These are phyloP conservation scores for Tolypocladium tropicale DNA, from an alignment of 2,329 filamentous ascomycete genomes.

Conservation along the genomic window DNA sequence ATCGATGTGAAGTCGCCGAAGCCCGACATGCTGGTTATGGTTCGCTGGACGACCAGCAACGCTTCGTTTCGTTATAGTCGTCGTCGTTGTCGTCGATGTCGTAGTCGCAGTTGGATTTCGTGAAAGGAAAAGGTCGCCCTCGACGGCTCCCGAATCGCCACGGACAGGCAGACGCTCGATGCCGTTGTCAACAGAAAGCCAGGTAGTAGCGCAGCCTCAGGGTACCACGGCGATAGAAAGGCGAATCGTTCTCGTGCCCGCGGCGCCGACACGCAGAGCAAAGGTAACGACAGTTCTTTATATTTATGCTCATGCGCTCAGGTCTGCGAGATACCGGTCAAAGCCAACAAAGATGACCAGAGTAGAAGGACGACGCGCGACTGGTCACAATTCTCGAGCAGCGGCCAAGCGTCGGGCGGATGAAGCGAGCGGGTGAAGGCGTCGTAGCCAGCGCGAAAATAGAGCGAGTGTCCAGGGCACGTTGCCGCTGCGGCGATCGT, in stretches of 20 bases:
- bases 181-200: not conserved
- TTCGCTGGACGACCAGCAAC: not conserved
- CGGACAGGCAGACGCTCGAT: not conserved
- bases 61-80: not conserved
- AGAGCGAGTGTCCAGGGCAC: not conserved
- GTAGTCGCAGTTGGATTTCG: not conserved
- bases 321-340: not conserved
- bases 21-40: slow-evolving; percentile 53
- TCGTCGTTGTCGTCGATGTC: not conserved
- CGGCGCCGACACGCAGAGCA: not conserved
- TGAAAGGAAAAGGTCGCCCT: not conserved
- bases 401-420: not conserved
- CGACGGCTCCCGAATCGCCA: not conserved
- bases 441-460: not conserved
- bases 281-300: not conserved
- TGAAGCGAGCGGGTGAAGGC: not conserved
- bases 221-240: not conserved
- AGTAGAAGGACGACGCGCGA: not conserved
- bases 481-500: not conserved
- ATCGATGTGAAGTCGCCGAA: slow-evolving; percentile 87
- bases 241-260: not conserved
- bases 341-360: not conserved
- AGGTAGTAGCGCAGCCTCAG: not conserved
- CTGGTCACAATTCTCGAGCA: not conserved
- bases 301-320: not conserved